A percentile compares a stretch with the other conserved stretches of the same genome.
Conservation (phyloP, 169 alveolate genomes). For the Cryptosporidium sp. region DNA sequence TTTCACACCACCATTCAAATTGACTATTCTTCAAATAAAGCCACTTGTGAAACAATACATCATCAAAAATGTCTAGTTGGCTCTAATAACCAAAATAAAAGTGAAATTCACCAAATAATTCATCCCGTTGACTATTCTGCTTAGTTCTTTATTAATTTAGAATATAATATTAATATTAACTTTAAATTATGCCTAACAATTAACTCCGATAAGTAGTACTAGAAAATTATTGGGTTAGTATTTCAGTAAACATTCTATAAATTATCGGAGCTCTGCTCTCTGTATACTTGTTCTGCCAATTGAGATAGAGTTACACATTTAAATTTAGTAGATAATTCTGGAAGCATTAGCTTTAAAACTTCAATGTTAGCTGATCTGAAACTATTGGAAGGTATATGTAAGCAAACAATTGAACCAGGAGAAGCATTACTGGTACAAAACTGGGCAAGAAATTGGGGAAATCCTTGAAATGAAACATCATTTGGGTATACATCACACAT, state of each 20-base stretch:
- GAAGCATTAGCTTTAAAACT: slow-evolving; percentile 62
- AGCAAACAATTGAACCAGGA: slow-evolving; percentile 77
- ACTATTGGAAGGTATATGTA: slow-evolving; percentile 72
- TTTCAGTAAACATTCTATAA: background rate
- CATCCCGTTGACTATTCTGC: background rate
- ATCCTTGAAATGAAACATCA: slow-evolving; percentile 72
- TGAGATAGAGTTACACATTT: slow-evolving; percentile 75
- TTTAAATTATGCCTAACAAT: background rate
- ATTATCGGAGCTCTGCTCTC: slow-evolving; percentile 5
- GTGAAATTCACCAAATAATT: background rate
- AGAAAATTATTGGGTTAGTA: background rate
- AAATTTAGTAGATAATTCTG: slow-evolving; percentile 50
- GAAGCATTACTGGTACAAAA: slow-evolving; percentile 68
- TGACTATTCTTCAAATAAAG: slow-evolving; percentile 83
- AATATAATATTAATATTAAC: background rate
- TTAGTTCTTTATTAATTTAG: background rate
- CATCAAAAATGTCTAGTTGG: slow-evolving; percentile 83
- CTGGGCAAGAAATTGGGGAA: slow-evolving; percentile 72
- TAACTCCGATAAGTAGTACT: background rate
- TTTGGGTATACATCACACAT: slow-evolving; percentile 77
- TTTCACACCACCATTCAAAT: slow-evolving; percentile 90
- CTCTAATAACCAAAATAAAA: background rate
- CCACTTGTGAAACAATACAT: slow-evolving; percentile 85
- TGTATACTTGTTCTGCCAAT: slow-evolving; percentile 36
- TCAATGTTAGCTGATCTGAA: slow-evolving; percentile 70